Evolutionary conservation across 1,284 basidiomycete genomes (phyloP), one percentile per base, ranked within the genome.

Genomic region (Singerocomus rubriflavus): DNA sequence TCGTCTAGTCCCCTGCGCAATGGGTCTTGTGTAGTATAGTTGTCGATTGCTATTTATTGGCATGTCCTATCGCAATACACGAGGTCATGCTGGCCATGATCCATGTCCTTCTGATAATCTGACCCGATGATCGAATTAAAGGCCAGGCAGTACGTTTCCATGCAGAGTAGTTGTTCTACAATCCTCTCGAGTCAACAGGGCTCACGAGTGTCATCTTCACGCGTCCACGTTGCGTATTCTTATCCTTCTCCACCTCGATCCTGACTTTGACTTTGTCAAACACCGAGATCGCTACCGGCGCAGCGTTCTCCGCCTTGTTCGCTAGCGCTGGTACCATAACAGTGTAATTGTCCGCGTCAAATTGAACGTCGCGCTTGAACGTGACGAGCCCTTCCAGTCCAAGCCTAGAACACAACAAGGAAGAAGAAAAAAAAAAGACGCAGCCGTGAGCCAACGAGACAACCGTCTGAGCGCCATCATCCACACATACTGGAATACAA

Each of bases 361-460:
- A 98, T 48, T 85, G 80, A 50, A 85, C 80, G 57, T 97, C 93
- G 31, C 84, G 82, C 70, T 91, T 90, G 80, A 98, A 98, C 57
- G 85, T 93, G 59, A 98, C 88, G 30, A 98, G 74, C 0, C 95
- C 96, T 69, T 98, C 95, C 47, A 99, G 79, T 6, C 96, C 96
- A 50, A 96, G 80, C 64, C 93, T 96, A 61, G 6, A 30, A 7
- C 26, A 21, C n/a, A 32, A 21, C 11, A 30, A 17, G 2, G 13
- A 35, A 36, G 11, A 3, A 2, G 14, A 25, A n/a, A 1, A 6
- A 29, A 17, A 27, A 9, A 13, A 6, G 10, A 21, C 21, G 21
- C 6, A 1, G 6, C 16, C 34, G 4, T 57, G 33, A 58, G 30
- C n/a, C 12, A 21, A 11, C 2, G 16, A 17, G 11, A 11, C 11